Percentiles rank a stretch among this genome's conserved stretches.
phyloP scores from a whole-genome alignment of 345 rosid genomes.

The Nephelium lappaceum region DNA sequence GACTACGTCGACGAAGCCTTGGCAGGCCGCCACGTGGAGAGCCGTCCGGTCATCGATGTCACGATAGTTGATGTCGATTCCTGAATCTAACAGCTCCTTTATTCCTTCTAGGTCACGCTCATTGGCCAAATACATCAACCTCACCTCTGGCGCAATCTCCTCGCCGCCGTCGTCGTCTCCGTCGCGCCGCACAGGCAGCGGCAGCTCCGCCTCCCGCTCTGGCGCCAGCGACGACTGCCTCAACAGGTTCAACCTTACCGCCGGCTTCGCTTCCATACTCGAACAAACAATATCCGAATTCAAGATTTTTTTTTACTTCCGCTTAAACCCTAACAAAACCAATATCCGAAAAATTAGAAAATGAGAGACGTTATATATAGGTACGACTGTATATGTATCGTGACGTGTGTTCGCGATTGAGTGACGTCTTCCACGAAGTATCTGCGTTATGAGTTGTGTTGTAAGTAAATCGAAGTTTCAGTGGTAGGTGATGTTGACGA shows the following conservation, averaged over 20 bases:
- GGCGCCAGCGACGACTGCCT: constrained; percentile 84
- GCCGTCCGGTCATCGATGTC: constrained; percentile 86
- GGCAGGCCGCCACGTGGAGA: constrained; percentile 90
- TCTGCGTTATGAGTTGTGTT: neutral
- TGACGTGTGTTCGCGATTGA: neutral
- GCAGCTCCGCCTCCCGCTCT: constrained; percentile 43
- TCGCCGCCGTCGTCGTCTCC: constrained; percentile 36
- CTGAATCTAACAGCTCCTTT: constrained; percentile 64
- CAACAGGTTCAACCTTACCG: constrained; percentile 52
- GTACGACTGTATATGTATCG: neutral
- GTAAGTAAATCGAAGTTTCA: neutral
- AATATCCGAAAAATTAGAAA: neutral
- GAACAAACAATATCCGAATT: neutral
- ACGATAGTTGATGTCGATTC: constrained; percentile 71
- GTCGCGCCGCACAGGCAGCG: constrained; percentile 28
- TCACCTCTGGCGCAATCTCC: constrained; percentile 54
- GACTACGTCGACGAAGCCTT: constrained; percentile 63
- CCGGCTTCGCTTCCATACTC: constrained; percentile 55
- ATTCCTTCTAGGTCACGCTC: constrained; percentile 82
- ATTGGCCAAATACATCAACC: constrained; percentile 69
- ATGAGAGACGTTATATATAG: neutral
- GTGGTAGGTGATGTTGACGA: constrained; percentile 11
- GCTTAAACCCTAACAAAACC: neutral
- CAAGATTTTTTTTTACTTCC: neutral
- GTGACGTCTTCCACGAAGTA: neutral